phyloP scores from a whole-genome alignment of 345 rosid genomes.

The Jatropha curcas region DNA sequence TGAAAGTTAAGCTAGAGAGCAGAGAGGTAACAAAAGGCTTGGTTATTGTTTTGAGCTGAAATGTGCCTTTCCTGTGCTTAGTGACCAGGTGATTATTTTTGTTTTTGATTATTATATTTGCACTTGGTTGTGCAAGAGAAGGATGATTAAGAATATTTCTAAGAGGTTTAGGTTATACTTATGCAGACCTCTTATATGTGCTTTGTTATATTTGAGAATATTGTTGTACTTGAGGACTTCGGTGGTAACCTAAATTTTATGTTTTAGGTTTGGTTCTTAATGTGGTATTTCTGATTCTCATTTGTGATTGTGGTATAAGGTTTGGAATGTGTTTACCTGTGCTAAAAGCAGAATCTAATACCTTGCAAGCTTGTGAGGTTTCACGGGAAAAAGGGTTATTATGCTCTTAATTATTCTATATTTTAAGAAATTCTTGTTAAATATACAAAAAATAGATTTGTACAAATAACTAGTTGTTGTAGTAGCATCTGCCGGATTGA shows the following conservation, averaged over 20 bases:
- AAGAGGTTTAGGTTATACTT: not conserved
- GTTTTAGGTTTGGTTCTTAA: not conserved
- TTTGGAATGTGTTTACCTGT: no score
- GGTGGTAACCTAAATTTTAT: not conserved
- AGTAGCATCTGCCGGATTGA: no score
- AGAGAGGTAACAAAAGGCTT: conserved; percentile 15
- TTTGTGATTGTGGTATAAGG: no score
- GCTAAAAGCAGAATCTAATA: no score
- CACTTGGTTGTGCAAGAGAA: not conserved
- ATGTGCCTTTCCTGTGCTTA: not conserved
- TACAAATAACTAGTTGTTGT: no score
- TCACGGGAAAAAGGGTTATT: no score
- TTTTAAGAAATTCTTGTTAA: no score
- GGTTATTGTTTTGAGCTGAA: conserved; percentile 29
- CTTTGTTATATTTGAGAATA: not conserved
- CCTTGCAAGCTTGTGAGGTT: no score
- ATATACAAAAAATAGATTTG: no score
- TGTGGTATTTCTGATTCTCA: no score
- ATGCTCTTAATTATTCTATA: no score
- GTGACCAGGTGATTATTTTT: conserved; percentile 7
- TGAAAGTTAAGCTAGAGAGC: conserved; percentile 8
- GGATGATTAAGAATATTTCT: not conserved
- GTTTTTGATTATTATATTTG: not conserved
- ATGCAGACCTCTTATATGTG: not conserved
- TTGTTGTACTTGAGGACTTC: not conserved